phyloP scores from a whole-genome alignment of 768 basidiomycete genomes.

The Pleurotus tuber-regium region DNA sequence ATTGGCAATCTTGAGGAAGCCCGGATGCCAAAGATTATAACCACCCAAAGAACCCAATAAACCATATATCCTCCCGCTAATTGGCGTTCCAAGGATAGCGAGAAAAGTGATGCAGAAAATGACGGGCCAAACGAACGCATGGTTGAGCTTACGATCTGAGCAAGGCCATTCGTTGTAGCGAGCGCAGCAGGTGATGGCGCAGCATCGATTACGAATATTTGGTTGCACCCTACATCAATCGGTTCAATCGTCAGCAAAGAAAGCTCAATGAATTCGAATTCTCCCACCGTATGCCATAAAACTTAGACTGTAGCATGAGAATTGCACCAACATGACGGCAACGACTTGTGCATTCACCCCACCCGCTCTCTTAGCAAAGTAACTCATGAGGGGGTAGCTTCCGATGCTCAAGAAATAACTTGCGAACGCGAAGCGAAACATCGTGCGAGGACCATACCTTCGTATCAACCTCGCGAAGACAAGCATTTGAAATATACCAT shows the following conservation, averaged over 20 bases:
- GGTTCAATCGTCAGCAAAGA: too few species aligned
- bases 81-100: constrained; percentile 33
- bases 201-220: not conserved
- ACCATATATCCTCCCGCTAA: constrained; percentile 37
- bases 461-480: not conserved
- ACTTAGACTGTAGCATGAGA: not conserved
- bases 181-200: not conserved
- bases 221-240: constrained; percentile 2
- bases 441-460: constrained; percentile 1
- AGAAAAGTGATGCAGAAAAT: constrained; percentile 40
- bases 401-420: constrained; percentile 1
- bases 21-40: constrained; percentile 12
- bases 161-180: constrained; percentile 7
- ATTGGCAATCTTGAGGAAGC: constrained; percentile 2
- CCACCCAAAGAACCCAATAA: constrained; percentile 20
- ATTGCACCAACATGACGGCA: not conserved
- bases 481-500: constrained; percentile 42
- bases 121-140: constrained; percentile 36
- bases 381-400: constrained; percentile 1
- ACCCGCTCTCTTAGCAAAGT: not conserved
- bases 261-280: not conserved
- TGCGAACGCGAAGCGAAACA: not conserved
- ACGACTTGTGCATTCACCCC: not conserved
- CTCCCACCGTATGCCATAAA: constrained; percentile 5
- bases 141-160: constrained; percentile 30